Evolutionary conservation across 192 early-diverging fungal species (phyloP), one percentile per base, ranked within the genome.

Genomic region (Podochytrium sp.): DNA sequence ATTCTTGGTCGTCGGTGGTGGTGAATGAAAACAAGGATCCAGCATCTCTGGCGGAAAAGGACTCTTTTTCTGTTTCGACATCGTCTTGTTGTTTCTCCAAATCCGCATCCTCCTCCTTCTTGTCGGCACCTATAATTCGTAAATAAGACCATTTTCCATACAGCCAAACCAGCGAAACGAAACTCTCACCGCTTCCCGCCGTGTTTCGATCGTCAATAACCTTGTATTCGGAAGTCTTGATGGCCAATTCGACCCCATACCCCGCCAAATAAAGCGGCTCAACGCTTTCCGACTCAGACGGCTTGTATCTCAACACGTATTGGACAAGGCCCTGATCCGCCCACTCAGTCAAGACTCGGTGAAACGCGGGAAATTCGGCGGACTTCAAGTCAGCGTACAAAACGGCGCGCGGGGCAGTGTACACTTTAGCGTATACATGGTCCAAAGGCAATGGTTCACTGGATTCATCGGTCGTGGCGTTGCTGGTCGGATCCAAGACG

Each of bases 161-260:
- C 10, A 47, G 27, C 53, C 7, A 7, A 47, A 47, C 20, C 43
- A 47, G 23, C 65, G 47, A 35, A 50, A 12, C 32, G 14, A 71
- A 7, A 29, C 30, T 73, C 23, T 10, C 47, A 10, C 68, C 50
- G 42, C 80, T 72, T 30, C 71, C 77, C 40, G 79, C 85, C 59
- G 88, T 80, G 49, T 91, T 85, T 27, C 96, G 90, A 78, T 99
- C 97, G 71, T 99, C 97, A 42, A 92, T 91, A 23, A 95, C 95
- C 78, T 93, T 92, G 82, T 99, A 99, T 75, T 99, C 98, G 6
- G 94, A 95, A 59, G 88, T 97, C 81, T 99, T 99, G n/a, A 99
- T 71, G 14, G 89, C 91, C 41, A 99, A 83, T 76, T 95, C 95
- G 7, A 95, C 94, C 1, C 96, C 95, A 66, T 97, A 99, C 64